Evolutionary conservation across 2,329 filamentous ascomycete genomes (phyloP).

Genomic region (Ceratocystiopsis sp.): DNA sequence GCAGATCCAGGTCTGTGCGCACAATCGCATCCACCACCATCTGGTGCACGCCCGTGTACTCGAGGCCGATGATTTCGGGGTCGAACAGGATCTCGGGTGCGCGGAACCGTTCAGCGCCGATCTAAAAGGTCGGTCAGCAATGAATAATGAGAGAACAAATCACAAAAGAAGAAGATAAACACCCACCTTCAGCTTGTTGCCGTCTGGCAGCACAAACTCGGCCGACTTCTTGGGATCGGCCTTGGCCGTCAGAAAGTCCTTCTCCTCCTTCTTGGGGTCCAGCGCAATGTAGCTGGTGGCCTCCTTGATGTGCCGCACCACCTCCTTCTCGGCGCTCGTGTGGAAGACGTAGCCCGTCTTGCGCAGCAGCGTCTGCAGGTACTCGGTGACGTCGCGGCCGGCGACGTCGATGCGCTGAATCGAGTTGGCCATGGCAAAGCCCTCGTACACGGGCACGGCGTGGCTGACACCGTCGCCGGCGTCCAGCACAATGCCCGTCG

Average conservation of each 20-base stretch:
- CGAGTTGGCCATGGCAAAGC: slow-evolving; percentile 89
- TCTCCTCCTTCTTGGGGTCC: slow-evolving; percentile 87
- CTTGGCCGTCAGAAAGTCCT: slow-evolving; percentile 78
- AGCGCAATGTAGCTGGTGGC: slow-evolving; percentile 79
- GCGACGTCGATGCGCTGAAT: slow-evolving; percentile 94
- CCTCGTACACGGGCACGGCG: slow-evolving; percentile 93
- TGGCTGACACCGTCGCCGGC: slow-evolving; percentile 93
- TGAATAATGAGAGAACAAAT: no score
- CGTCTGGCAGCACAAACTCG: slow-evolving; percentile 83
- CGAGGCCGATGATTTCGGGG: slow-evolving; percentile 87
- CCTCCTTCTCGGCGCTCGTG: slow-evolving; percentile 96
- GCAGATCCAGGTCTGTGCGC: slow-evolving; percentile 85
- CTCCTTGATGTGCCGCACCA: slow-evolving; percentile 96
- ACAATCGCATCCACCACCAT: slow-evolving; percentile 95
- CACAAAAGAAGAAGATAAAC: not conserved
- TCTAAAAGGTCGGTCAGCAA: slow-evolving; percentile 25
- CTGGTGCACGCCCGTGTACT: slow-evolving; percentile 94
- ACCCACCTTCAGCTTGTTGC: slow-evolving; percentile 72
- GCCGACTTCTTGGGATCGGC: slow-evolving; percentile 60
- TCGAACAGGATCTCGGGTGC: slow-evolving; percentile 96
- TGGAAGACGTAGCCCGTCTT: slow-evolving; percentile 93
- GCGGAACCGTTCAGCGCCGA: slow-evolving; percentile 86
- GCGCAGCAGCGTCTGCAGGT: slow-evolving; percentile 76
- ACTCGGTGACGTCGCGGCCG: slow-evolving; percentile 87
- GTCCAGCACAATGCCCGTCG: slow-evolving; percentile 90